phyloP scores from a whole-genome alignment of 805 yeast genomes.

The Danielia reshetovae region DNA sequence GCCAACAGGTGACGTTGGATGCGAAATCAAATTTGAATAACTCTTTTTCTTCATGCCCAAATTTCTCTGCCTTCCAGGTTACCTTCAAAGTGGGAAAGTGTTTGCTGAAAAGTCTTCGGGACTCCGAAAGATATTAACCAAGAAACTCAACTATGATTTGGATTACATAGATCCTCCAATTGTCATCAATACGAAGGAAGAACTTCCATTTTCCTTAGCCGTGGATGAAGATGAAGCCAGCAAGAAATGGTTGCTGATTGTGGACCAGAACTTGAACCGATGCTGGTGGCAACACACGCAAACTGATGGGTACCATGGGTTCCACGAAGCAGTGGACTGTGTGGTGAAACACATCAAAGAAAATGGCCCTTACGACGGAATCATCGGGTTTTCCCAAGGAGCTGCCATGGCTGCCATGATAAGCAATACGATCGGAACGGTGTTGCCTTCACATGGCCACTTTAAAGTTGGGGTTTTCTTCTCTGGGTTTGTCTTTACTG shows the following conservation, averaged over 20 bases:
- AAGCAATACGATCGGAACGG: slow-evolving; percentile 19
- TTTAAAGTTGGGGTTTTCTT: slow-evolving; percentile 27
- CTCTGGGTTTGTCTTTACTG: slow-evolving; percentile 36
- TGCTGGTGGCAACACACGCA: slow-evolving; percentile 35
- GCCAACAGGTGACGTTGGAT: too few species aligned
- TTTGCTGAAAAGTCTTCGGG: slow-evolving; percentile 34
- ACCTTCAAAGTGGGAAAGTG: slow-evolving; percentile 30
- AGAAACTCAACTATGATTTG: slow-evolving; percentile 22
- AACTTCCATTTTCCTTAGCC: slow-evolving; percentile 27
- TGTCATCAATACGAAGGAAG: slow-evolving; percentile 19
- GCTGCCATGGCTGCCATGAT: slow-evolving; percentile 35
- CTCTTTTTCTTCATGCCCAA: slow-evolving; percentile 10
- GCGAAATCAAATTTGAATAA: too few species aligned
- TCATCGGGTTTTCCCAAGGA: slow-evolving; percentile 43
- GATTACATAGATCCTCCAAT: slow-evolving; percentile 35
- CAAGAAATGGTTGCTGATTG: slow-evolving; percentile 29
- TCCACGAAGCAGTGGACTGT: slow-evolving; percentile 23
- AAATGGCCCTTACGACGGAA: slow-evolving; percentile 41
- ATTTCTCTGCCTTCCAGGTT: slow-evolving; percentile 36
- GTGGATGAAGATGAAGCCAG: slow-evolving; percentile 23
- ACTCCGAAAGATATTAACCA: slow-evolving; percentile 25
- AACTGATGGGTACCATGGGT: slow-evolving; percentile 23
- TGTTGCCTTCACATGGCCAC: slow-evolving; percentile 22
- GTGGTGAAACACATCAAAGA: slow-evolving; percentile 24
- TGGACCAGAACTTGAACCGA: slow-evolving; percentile 24